Evolutionary conservation across 2,329 filamentous ascomycete species (phyloP).

Genomic region (Alternaria consortialis): DNA sequence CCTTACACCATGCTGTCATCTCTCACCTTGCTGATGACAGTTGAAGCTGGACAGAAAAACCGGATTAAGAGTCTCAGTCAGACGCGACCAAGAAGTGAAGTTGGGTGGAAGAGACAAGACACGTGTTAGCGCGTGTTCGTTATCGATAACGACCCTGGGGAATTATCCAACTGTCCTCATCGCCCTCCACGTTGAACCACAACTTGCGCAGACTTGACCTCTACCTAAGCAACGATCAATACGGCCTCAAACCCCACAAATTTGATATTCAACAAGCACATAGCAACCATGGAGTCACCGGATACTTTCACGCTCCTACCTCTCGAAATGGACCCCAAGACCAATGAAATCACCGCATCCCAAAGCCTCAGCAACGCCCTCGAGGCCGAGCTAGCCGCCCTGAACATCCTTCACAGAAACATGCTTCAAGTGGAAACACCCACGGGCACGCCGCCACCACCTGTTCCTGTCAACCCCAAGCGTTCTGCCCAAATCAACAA

Average conservation of each 20-base stretch:
- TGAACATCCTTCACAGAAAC: constrained; percentile 81
- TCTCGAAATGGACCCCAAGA: constrained; percentile 80
- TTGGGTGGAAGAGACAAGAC: constrained; percentile 3
- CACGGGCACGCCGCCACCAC: constrained; percentile 78
- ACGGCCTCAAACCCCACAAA: neutral
- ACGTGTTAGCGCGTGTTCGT: constrained; percentile 20
- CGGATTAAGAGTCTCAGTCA: neutral
- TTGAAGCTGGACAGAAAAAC: neutral
- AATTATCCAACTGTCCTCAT: constrained; percentile 38
- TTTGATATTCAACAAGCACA: neutral
- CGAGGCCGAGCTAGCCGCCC: constrained; percentile 65
- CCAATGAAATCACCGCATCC: constrained; percentile 72
- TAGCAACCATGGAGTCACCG: constrained; percentile 43
- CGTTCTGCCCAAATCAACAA: constrained; percentile 87
- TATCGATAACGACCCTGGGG: constrained; percentile 28
- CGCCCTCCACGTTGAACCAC: constrained; percentile 9
- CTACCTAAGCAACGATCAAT: neutral
- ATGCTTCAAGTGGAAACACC: constrained; percentile 73
- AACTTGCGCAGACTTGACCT: constrained; percentile 3
- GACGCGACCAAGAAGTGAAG: neutral
- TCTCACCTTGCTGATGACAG: neutral
- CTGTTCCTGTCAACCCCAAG: constrained; percentile 91
- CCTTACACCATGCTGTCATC: neutral
- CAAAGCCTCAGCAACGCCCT: constrained; percentile 53
- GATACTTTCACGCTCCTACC: constrained; percentile 85